Percentiles rank a stretch among this genome's conserved stretches.
Evolutionary conservation across 1,139 yeast genomes (phyloP).

Genomic region (Lodderomyces metapsilosis): DNA sequence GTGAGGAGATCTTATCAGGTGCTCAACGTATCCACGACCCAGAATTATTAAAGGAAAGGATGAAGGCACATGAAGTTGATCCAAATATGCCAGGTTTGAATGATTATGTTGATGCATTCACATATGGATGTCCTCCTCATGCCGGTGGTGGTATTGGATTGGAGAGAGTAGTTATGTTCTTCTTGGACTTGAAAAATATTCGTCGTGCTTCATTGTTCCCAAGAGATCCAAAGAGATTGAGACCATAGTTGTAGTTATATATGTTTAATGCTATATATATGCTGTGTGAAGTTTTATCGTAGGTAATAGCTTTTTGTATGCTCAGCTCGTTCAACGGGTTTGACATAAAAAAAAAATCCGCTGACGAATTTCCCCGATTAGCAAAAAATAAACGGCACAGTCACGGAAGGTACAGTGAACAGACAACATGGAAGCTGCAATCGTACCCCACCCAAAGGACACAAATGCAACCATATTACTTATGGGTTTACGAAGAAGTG

Average conservation of each 20-base stretch:
- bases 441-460: constrained; percentile 33
- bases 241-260: constrained; percentile 54
- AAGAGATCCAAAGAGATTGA: constrained; percentile 93
- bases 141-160: constrained; percentile 99
- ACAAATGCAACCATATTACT: constrained; percentile 71
- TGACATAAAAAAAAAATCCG: not conserved
- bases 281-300: not conserved
- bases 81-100: constrained; percentile 77
- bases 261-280: not conserved
- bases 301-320: too few relatives aligned
- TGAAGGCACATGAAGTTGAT: constrained; percentile 79
- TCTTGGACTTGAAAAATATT: constrained; percentile 91
- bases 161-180: constrained; percentile 98
- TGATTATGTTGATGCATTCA: constrained; percentile 91
- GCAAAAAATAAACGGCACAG: not conserved
- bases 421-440: constrained; percentile 28
- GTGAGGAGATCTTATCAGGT: constrained; percentile 97
- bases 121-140: constrained; percentile 96
- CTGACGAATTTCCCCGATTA: not conserved
- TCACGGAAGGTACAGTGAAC: not conserved
- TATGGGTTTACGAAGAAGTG: constrained; percentile 82
- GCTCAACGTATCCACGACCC: constrained; percentile 99
- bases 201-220: constrained; percentile 98
- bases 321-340: too few relatives aligned
- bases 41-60: constrained; percentile 74